These are phyloP conservation scores for Fusarium transvaalense DNA, from an alignment of 2,329 filamentous ascomycete species.

Conservation along the genomic window DNA sequence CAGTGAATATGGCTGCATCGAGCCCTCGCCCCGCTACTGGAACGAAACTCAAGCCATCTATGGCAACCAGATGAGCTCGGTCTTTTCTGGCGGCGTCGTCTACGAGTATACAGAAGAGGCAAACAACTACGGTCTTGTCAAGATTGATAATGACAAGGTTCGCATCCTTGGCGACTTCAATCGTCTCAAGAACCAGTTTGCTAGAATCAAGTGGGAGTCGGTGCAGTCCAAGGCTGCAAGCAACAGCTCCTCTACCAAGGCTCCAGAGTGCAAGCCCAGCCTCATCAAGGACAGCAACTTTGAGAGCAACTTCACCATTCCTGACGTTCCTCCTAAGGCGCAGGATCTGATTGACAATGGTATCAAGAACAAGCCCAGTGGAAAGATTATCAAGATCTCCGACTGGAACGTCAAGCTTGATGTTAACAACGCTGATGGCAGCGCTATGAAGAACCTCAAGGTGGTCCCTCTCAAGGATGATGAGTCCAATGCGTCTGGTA, in stretches of 20 bases:
- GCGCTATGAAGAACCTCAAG: conserved; percentile 59
- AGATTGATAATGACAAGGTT: conserved; percentile 69
- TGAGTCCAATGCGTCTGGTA: conserved; percentile 61
- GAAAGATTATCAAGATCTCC: conserved; percentile 76
- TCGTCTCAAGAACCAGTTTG: conserved; percentile 80
- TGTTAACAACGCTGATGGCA: conserved; percentile 58
- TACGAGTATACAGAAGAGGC: conserved; percentile 84
- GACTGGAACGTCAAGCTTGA: conserved; percentile 68
- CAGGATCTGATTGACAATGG: conserved; percentile 82
- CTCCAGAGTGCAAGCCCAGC: conserved; percentile 73
- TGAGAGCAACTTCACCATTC: conserved; percentile 83
- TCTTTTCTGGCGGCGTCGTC: conserved; percentile 81
- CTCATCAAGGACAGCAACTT: conserved; percentile 79
- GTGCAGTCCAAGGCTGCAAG: conserved; percentile 74
- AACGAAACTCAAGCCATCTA: conserved; percentile 82
- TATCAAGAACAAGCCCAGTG: conserved; percentile 71
- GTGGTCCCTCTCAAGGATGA: conserved; percentile 61
- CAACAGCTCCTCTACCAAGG: conserved; percentile 58
- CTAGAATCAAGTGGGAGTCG: conserved; percentile 76
- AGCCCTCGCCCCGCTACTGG: conserved; percentile 76
- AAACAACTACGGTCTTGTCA: conserved; percentile 74
- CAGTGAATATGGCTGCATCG: conserved; percentile 85
- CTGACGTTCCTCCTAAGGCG: conserved; percentile 74
- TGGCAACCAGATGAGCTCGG: conserved; percentile 73
- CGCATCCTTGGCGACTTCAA: conserved; percentile 75